Percentiles rank a stretch among this genome's conserved stretches.
phyloP scores from a whole-genome alignment of 495 filamentous ascomycete genomes.

The Cudoniella acicularis region DNA sequence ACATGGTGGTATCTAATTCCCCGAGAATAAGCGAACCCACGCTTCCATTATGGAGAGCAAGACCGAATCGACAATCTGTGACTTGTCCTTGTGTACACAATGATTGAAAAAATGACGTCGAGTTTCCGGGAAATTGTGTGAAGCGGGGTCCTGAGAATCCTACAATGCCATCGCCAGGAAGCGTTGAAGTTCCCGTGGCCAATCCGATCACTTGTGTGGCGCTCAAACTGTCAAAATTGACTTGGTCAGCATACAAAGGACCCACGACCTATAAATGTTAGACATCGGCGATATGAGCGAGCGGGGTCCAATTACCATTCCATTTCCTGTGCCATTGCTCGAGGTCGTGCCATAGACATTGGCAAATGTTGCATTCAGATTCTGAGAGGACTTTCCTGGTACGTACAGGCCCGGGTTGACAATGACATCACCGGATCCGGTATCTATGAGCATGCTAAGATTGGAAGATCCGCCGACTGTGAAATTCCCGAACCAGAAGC shows the following conservation, averaged over 20 bases:
- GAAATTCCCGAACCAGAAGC: constrained; percentile 15
- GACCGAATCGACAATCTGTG: not conserved
- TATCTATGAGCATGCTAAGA: constrained; percentile 8
- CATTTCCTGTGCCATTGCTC: constrained; percentile 8
- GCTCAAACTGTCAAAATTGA: not conserved
- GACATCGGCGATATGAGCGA: not conserved
- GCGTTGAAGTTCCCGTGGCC: not conserved
- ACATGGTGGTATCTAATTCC: not conserved
- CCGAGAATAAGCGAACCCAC: not conserved
- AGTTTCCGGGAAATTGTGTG: not conserved
- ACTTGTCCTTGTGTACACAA: not conserved
- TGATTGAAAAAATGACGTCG: not conserved
- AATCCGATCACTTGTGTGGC: not conserved
- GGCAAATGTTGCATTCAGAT: not conserved
- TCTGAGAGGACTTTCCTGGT: not conserved
- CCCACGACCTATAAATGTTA: not conserved
- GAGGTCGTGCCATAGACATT: constrained; percentile 8
- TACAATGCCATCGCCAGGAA: not conserved
- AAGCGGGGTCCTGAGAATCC: not conserved
- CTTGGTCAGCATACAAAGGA: not conserved
- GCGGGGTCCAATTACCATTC: not conserved
- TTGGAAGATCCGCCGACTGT: not conserved
- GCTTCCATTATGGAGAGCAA: not conserved
- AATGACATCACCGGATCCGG: constrained; percentile 6
- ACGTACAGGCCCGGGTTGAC: constrained; percentile 9